These are phyloP conservation scores for Tilletia horrida DNA, from an alignment of 1,284 basidiomycete species.

Conservation along the genomic window DNA sequence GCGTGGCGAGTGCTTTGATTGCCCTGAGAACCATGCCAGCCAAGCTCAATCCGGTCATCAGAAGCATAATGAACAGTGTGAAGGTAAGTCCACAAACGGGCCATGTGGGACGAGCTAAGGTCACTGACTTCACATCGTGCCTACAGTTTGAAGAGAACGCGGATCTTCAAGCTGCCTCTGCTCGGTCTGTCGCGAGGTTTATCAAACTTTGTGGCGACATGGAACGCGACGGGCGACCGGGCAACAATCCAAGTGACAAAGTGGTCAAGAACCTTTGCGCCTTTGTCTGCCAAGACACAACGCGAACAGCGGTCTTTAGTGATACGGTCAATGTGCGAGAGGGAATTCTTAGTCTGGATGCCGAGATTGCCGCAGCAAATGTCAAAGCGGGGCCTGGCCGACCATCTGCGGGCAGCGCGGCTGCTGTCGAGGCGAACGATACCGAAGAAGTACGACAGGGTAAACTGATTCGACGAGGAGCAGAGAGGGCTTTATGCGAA, in stretches of 20 bases:
- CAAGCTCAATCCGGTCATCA: constrained; percentile 93
- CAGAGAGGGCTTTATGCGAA: constrained; percentile 74
- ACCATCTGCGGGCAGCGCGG: not conserved
- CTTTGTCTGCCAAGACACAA: constrained; percentile 81
- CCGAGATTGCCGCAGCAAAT: constrained; percentile 47
- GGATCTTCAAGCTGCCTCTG: constrained; percentile 85
- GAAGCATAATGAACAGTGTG: constrained; percentile 95
- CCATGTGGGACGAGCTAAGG: constrained; percentile 1
- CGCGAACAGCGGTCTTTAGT: constrained; percentile 83
- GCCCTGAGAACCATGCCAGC: constrained; percentile 44
- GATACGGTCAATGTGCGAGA: constrained; percentile 63
- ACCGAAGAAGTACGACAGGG: constrained; percentile 49
- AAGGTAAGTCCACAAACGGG: constrained; percentile 62
- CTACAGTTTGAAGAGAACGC: constrained; percentile 67
- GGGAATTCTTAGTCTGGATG: constrained; percentile 73
- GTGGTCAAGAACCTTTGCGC: constrained; percentile 96
- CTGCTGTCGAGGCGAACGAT: constrained; percentile 56
- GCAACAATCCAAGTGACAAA: constrained; percentile 71
- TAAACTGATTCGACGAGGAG: constrained; percentile 69
- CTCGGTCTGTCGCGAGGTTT: constrained; percentile 71
- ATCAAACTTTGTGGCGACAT: constrained; percentile 28
- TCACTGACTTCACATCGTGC: constrained; percentile 24
- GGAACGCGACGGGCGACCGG: not conserved
- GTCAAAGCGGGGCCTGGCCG: not conserved
- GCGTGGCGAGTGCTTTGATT: constrained; percentile 85